Evolutionary conservation across 805 yeast genomes (phyloP).

Genomic region (Yamadazyma sp.): DNA sequence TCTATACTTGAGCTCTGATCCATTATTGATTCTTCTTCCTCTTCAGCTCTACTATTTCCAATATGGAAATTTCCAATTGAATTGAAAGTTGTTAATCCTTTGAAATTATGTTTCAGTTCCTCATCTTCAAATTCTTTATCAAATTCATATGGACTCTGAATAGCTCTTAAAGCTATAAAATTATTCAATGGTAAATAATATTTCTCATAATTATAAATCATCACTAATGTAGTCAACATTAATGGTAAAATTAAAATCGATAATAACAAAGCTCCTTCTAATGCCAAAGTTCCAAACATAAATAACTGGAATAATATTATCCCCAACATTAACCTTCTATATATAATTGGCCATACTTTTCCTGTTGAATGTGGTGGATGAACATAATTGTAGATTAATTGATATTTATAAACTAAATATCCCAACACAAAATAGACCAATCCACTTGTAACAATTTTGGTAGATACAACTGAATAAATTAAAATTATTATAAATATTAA

Average conservation of each 20-base stretch:
- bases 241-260: constrained; percentile 50
- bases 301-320: constrained; percentile 55
- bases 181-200: constrained; percentile 52
- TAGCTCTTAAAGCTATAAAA: constrained; percentile 59
- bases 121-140: constrained; percentile 44
- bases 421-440: constrained; percentile 55
- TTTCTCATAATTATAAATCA: constrained; percentile 50
- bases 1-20: constrained; percentile 6
- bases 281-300: constrained; percentile 61
- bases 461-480: constrained; percentile 58
- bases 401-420: constrained; percentile 59
- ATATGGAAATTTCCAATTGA: background rate
- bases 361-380: constrained; percentile 68
- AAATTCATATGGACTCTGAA: constrained; percentile 40
- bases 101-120: too few species aligned
- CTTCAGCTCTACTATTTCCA: background rate
- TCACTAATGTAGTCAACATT: constrained; percentile 42
- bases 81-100: background rate
- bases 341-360: constrained; percentile 64
- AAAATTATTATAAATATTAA: constrained; percentile 56
- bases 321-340: constrained; percentile 54
- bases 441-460: constrained; percentile 59
- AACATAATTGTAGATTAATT: constrained; percentile 56
- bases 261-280: constrained; percentile 53
- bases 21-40: background rate